Evolutionary conservation across 176 grass and related monocot species (phyloP).

Genomic region (Stipa capillata): DNA sequence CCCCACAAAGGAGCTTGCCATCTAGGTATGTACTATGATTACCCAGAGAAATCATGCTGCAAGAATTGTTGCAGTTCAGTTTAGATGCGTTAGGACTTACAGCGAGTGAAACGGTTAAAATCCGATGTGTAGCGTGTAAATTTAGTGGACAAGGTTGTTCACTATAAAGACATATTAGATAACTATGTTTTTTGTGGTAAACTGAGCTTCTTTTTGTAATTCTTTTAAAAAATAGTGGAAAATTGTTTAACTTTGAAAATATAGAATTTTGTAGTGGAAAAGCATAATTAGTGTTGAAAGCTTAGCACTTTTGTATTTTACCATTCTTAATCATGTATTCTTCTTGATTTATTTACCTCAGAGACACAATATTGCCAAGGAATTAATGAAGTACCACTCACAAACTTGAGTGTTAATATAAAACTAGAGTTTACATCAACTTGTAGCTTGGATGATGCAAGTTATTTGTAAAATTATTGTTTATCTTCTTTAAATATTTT

Average conservation of each 20-base stretch:
- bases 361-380: conserved; percentile 78
- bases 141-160: background rate
- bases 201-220: background rate
- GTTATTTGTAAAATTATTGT: background rate
- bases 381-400: too few species aligned
- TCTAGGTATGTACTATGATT: conserved; percentile 51
- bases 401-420: background rate
- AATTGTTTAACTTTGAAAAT: background rate
- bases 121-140: background rate
- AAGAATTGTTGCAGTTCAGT: background rate
- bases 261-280: background rate
- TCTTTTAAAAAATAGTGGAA: background rate
- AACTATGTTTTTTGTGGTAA: background rate
- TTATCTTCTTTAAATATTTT: background rate
- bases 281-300: background rate
- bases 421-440: background rate
- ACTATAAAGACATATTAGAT: background rate
- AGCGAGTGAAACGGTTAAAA: background rate
- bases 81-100: background rate
- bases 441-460: background rate
- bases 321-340: too few species aligned
- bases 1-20: conserved; percentile 60
- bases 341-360: too few species aligned
- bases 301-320: background rate
- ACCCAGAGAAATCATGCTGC: background rate